Evolutionary conservation across 2,329 filamentous ascomycete genomes (phyloP), one percentile per base, ranked within the genome.

Genomic region (Pseudocercospora fuligena): DNA sequence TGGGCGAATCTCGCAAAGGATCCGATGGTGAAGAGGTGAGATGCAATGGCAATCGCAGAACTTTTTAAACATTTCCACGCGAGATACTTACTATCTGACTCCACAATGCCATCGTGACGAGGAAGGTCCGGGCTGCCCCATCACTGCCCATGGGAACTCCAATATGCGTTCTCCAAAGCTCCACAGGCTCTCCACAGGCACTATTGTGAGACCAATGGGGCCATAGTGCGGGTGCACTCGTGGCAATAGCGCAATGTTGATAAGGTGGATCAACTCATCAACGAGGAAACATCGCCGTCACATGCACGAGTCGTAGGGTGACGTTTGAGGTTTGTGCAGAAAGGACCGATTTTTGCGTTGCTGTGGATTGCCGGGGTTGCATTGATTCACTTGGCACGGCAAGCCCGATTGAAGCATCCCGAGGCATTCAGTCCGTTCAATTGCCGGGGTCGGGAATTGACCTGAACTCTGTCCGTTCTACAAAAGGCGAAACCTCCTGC

Each of bases 31-130:
- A 40, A 49, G 3, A 60, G 8, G 46, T 31, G 49, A 29, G 27
- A 31, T 49, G 33, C 16, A 29, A 27, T 27, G 36, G 36, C 27
- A 47, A 60, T 43, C 14, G 40, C 19, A 25, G n/a, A 29, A 43
- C 23, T 46, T 25, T 43, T 23, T 23, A 29, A 43, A 27, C 16
- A 27, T 25, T 36, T 46, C 19, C 21, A 36, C 36, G 61, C 23
- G 27, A 31, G 51, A 53, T 51, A 70, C 66, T 70, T 66, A 70
- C 69, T 70, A 70, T 54, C 63, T 53, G 57, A 59, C 54, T 46
- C 66, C 68, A 65, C 57, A 31, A 29, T 57, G 61, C 69, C 69
- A 68, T 63, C 69, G 66, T 51, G 54, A 59, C 60, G 66, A 64
- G 51, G 65, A 59, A 40, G 66, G 49, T 36, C 66, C 66, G 25